Conservation (phyloP, 208 protist genomes). For the Zelonia costaricensis region DNA sequence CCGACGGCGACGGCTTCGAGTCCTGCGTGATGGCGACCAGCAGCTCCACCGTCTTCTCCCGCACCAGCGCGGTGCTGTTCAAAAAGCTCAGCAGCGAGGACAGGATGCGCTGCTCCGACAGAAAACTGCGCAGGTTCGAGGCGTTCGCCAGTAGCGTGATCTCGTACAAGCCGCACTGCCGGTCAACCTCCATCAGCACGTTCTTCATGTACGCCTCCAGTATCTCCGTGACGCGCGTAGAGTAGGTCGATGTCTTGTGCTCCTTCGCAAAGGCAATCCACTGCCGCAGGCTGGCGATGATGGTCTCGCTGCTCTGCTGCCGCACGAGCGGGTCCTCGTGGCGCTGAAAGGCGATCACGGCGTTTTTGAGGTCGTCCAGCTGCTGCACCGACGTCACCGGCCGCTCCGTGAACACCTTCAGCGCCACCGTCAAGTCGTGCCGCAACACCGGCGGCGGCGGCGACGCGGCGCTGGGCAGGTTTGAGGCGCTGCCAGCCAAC, state of each 20-base stretch:
- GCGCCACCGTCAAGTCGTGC: constrained; percentile 73
- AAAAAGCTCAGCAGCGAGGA: constrained; percentile 83
- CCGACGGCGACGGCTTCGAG: constrained; percentile 47
- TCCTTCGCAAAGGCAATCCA: constrained; percentile 82
- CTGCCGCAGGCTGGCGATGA: constrained; percentile 61
- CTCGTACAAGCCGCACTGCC: constrained; percentile 61
- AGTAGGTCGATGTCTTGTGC: constrained; percentile 84
- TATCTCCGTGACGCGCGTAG: constrained; percentile 81
- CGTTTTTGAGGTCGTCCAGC: constrained; percentile 72
- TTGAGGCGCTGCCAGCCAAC: neutral
- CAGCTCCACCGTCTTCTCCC: constrained; percentile 82
- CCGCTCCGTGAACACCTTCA: constrained; percentile 70
- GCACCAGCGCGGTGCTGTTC: constrained; percentile 63
- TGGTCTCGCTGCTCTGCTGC: constrained; percentile 66
- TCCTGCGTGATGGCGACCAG: constrained; percentile 82
- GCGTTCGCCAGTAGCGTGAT: constrained; percentile 71
- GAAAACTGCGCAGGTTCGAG: constrained; percentile 59
- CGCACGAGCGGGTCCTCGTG: constrained; percentile 75
- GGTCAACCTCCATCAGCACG: constrained; percentile 79
- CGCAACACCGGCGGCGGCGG: constrained; percentile 3
- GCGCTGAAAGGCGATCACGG: constrained; percentile 74
- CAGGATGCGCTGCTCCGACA: constrained; percentile 77
- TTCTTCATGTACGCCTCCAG: constrained; percentile 87
- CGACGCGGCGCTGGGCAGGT: neutral
- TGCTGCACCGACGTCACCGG: constrained; percentile 77